Conservation (phyloP, 2,329 filamentous ascomycete genomes). For the Capronia epimyces region DNA sequence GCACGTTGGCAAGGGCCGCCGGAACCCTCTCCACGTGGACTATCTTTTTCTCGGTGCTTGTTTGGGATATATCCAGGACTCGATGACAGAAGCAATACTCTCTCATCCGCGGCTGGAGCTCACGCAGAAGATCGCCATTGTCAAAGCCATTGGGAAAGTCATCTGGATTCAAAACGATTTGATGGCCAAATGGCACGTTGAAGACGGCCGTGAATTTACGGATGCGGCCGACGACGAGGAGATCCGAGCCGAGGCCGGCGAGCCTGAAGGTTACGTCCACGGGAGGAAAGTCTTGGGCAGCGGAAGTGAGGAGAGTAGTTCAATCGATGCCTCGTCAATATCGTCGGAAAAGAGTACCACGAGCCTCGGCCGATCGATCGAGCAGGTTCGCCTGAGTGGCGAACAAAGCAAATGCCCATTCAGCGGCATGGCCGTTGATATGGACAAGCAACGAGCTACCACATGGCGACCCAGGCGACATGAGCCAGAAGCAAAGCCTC, state of each 20-base stretch:
- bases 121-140: slow-evolving; percentile 63
- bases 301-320: slow-evolving; percentile 8
- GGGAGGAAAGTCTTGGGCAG: slow-evolving; percentile 54
- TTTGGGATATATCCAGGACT: slow-evolving; percentile 70
- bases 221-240: slow-evolving; percentile 40
- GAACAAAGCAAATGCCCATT: slow-evolving; percentile 18
- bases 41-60: slow-evolving; percentile 72
- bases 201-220: slow-evolving; percentile 58
- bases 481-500: not conserved
- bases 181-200: slow-evolving; percentile 75
- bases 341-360: slow-evolving; percentile 19
- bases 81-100: slow-evolving; percentile 70
- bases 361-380: slow-evolving; percentile 17
- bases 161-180: slow-evolving; percentile 87
- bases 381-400: slow-evolving; percentile 13
- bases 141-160: slow-evolving; percentile 72
- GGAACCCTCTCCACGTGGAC: slow-evolving; percentile 69
- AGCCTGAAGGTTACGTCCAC: slow-evolving; percentile 60
- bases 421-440: slow-evolving; percentile 14
- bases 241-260: slow-evolving; percentile 40
- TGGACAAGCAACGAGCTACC: slow-evolving; percentile 18
- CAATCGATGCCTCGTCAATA: slow-evolving; percentile 8
- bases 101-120: slow-evolving; percentile 63
- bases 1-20: slow-evolving; percentile 70
- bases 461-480: slow-evolving; percentile 12